Evolutionary conservation across 2,329 filamentous ascomycete species (phyloP), one percentile per base, ranked within the genome.

Genomic region (Aureobasidium pullulans): DNA sequence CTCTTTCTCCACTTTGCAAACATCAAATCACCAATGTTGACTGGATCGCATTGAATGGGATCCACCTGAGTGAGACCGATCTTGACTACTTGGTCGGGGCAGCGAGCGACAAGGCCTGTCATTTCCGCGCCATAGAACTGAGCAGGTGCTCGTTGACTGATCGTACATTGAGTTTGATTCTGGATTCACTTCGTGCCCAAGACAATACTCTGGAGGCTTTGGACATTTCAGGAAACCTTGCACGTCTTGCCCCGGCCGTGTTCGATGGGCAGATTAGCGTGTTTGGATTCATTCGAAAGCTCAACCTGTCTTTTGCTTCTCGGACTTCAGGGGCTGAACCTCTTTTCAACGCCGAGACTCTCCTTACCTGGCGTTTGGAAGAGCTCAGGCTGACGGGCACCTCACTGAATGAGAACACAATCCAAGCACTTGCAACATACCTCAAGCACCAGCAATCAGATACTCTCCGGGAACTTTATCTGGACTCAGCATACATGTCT

Each of bases 41-140:
- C 68, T 89, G 86, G 86, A 81, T 89, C 57, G 78, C 82, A 23
- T 72, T 89, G 61, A 88, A 84, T 62, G 84, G 84, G 11, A 86
- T 89, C 62, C 80, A 82, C 61, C 78, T 89, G n/a, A 85, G 84
- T 42, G 86, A 89, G 57, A 83, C 84, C 0, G 87, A 89, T 70
- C 73, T 89, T 57, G 86, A 89, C 62, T 82, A 82, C 64, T 66
- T 87, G 47, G 83, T 88, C 46, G 84, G 85, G 63, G 84, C 85
- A n/a, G 83, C 85, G 9, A 84, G 85, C 1, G 84, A 87, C 62
- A 78, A 80, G 63, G 76, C 76, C 29, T 86, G 85, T 60, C 83
- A 86, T 66, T 76, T 89, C 57, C 82, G 86, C 49, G 86, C 84
- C 1, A 75, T 89, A 16, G 86, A 89, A 66, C 77, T 88, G 58